A percentile compares a stretch with the other conserved stretches of the same genome.
These are phyloP conservation scores for Mucor circinelloides DNA, from an alignment of 371 early-diverging fungal species.

Conservation along the genomic window DNA sequence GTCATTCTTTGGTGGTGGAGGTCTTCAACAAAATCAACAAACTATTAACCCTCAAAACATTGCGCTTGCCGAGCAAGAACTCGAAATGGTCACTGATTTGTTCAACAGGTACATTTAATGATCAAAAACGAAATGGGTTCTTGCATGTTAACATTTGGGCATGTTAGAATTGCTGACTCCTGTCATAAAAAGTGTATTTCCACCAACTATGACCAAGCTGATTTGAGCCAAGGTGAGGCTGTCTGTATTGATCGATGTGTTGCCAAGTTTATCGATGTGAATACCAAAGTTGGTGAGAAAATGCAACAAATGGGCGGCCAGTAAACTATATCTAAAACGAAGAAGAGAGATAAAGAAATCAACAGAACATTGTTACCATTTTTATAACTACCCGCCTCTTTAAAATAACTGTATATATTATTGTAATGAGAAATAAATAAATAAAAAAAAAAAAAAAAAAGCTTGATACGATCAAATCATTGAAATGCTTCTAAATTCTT, in stretches of 20 bases:
- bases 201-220: conserved; percentile 71
- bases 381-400: not conserved
- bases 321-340: not conserved
- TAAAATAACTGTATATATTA: not conserved
- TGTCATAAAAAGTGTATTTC: conserved; percentile 87
- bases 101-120: conserved; percentile 68
- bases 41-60: conserved; percentile 73
- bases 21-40: conserved; percentile 45
- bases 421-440: not conserved
- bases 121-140: not conserved
- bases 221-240: conserved; percentile 90
- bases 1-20: conserved; percentile 54
- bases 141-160: not conserved
- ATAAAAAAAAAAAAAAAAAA: not conserved
- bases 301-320: conserved; percentile 56
- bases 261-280: conserved; percentile 80
- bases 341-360: not conserved
- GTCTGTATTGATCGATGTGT: conserved; percentile 93
- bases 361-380: not conserved
- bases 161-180: conserved; percentile 69
- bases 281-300: conserved; percentile 73
- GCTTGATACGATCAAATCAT: not conserved
- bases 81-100: conserved; percentile 83
- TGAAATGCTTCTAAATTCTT: not conserved
- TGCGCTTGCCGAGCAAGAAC: conserved; percentile 83